phyloP scores from a whole-genome alignment of 805 yeast species.

The Cyberlindnera saturnus region DNA sequence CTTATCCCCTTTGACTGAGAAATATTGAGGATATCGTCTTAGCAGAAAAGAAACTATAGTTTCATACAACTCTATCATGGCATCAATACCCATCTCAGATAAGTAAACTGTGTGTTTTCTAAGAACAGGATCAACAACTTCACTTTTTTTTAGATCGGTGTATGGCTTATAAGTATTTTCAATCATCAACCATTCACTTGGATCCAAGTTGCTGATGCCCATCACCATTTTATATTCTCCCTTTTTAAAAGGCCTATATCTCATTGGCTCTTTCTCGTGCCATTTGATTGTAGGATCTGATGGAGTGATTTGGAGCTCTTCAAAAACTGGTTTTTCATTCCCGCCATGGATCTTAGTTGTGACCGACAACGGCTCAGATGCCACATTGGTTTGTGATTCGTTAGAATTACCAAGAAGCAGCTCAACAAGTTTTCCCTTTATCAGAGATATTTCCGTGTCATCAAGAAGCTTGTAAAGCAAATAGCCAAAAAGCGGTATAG shows the following conservation, averaged over 20 bases:
- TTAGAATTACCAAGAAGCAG: too few species aligned
- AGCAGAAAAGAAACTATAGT: too few species aligned
- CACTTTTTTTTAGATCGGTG: constrained; percentile 33
- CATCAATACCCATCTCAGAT: constrained; percentile 22
- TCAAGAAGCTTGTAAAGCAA: constrained; percentile 11
- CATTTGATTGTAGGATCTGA: constrained; percentile 24
- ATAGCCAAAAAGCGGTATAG: constrained; percentile 18
- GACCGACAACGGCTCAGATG: not conserved
- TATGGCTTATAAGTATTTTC: constrained; percentile 52
- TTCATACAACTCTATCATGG: constrained; percentile 18
- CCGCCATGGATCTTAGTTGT: not conserved
- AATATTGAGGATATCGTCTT: constrained; percentile 19
- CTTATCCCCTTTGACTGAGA: constrained; percentile 15
- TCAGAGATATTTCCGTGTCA: not conserved
- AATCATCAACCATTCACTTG: constrained; percentile 53
- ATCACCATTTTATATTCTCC: constrained; percentile 57
- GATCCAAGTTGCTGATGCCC: constrained; percentile 45
- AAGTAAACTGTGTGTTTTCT: constrained; percentile 30
- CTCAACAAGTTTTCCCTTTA: too few species aligned
- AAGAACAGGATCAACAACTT: constrained; percentile 27
- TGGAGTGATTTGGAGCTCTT: not conserved
- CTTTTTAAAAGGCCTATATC: constrained; percentile 54
- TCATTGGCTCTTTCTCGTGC: constrained; percentile 35
- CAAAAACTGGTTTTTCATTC: not conserved
- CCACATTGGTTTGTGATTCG: too few species aligned